These are phyloP conservation scores for Fraxinus latifolia DNA, from an alignment of 305 asterid genomes.

Conservation along the genomic window DNA sequence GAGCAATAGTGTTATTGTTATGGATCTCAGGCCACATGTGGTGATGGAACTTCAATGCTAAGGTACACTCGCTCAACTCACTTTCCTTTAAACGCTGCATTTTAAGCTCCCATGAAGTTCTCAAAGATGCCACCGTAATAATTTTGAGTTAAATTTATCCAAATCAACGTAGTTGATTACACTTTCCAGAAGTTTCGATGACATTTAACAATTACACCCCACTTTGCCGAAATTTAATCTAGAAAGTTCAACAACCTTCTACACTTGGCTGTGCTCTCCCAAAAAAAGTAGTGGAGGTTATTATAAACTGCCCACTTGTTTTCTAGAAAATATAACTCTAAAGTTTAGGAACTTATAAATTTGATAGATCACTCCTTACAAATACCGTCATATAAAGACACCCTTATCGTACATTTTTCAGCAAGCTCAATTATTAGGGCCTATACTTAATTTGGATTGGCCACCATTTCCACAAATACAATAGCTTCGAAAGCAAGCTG, in stretches of 20 bases:
- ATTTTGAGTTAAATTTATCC: not conserved
- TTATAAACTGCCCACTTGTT: not conserved
- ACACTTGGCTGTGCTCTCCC: not conserved
- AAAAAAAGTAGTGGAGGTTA: not conserved
- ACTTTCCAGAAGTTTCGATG: not conserved
- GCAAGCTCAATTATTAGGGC: not conserved
- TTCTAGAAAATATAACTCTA: not conserved
- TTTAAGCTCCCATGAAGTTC: not conserved
- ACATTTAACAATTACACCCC: not conserved
- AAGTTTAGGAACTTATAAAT: not conserved
- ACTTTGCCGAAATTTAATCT: not conserved
- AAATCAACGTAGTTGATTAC: not conserved
- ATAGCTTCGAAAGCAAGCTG: not conserved
- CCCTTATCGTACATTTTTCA: not conserved
- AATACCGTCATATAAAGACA: not conserved
- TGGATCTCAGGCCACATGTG: not conserved
- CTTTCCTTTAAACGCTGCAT: not conserved
- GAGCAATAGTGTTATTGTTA: not conserved
- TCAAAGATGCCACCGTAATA: not conserved
- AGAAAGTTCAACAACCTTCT: not conserved
- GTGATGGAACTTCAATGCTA: not conserved
- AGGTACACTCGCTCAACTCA: not conserved
- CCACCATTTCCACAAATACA: not conserved
- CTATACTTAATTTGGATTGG: not conserved
- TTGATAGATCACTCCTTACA: not conserved